Conservation (phyloP, 2,329 filamentous ascomycete species). For the Parastagonospora avenae region DNA sequence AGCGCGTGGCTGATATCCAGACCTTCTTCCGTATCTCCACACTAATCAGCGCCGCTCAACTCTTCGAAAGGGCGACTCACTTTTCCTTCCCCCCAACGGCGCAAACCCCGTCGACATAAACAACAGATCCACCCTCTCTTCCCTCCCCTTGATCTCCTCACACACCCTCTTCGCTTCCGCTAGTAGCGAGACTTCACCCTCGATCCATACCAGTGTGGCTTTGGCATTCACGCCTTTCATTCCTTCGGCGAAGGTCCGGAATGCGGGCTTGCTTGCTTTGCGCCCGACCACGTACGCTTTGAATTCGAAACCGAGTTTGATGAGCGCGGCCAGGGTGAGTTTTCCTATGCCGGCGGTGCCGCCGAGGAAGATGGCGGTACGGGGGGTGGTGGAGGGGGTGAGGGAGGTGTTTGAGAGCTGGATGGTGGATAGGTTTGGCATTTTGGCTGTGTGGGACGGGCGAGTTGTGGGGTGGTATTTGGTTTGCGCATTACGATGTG, state of each 20-base stretch:
- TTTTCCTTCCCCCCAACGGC: conserved; percentile 49
- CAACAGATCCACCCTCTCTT: conserved; percentile 50
- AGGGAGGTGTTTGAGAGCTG: conserved; percentile 23
- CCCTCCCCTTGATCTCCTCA: conserved; percentile 46
- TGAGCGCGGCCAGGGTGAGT: conserved; percentile 47
- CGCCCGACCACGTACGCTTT: conserved; percentile 54
- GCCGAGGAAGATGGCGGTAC: conserved; percentile 52
- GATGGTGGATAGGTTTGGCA: neutral
- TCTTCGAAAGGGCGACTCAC: neutral
- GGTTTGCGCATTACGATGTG: no score
- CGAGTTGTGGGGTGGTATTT: no score
- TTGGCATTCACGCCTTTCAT: conserved; percentile 45
- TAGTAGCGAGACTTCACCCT: conserved; percentile 54
- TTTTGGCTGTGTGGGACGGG: no score
- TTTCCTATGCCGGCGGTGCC: conserved; percentile 56
- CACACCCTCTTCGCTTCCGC: conserved; percentile 50
- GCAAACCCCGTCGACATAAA: conserved; percentile 54
- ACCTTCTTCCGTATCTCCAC: conserved; percentile 43
- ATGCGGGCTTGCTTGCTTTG: conserved; percentile 39
- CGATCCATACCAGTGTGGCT: conserved; percentile 51
- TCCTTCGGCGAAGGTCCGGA: conserved; percentile 44
- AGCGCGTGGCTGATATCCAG: conserved; percentile 50
- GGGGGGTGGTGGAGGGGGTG: conserved; percentile 45
- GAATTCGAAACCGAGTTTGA: conserved; percentile 41
- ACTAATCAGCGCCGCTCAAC: no score